phyloP scores from a whole-genome alignment of 164 flowering plant genomes.

The Liquidambar formosana region DNA sequence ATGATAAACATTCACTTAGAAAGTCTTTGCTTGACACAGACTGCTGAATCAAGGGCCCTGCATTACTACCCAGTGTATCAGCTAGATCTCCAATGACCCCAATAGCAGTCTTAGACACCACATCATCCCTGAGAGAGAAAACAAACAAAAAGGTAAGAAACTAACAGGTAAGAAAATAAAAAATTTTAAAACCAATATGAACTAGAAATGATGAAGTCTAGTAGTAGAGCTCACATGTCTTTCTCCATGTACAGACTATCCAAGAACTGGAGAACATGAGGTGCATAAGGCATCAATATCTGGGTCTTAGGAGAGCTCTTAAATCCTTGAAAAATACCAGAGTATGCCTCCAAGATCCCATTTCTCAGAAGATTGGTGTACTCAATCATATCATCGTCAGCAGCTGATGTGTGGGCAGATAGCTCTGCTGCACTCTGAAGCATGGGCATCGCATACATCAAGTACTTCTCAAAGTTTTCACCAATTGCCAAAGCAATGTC shows the following conservation, averaged over 20 bases:
- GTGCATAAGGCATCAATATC: conserved; percentile 53
- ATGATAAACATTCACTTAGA: conserved; percentile 72
- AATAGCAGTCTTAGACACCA: conserved; percentile 76
- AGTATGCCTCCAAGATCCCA: conserved; percentile 69
- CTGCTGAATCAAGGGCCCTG: conserved; percentile 72
- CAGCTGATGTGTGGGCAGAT: conserved; percentile 42
- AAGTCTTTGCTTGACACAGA: conserved; percentile 72
- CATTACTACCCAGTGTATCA: conserved; percentile 74
- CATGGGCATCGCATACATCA: conserved; percentile 72
- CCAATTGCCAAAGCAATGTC: conserved; percentile 70
- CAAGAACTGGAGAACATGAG: conserved; percentile 56
- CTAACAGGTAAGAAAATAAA: not conserved
- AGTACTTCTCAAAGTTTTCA: conserved; percentile 65
- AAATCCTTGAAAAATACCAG: conserved; percentile 67
- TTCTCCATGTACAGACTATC: conserved; percentile 52
- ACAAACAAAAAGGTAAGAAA: not conserved
- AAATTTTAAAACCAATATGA: not conserved
- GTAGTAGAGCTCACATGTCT: conserved; percentile 50
- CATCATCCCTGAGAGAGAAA: conserved; percentile 62
- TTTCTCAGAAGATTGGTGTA: conserved; percentile 54
- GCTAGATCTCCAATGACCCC: conserved; percentile 91
- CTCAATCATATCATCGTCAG: conserved; percentile 55
- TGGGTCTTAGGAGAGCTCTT: conserved; percentile 59
- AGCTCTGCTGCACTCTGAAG: conserved; percentile 66
- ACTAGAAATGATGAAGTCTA: not conserved